phyloP scores from a whole-genome alignment of 495 filamentous ascomycete species.

The Lepidopterella palustris region DNA sequence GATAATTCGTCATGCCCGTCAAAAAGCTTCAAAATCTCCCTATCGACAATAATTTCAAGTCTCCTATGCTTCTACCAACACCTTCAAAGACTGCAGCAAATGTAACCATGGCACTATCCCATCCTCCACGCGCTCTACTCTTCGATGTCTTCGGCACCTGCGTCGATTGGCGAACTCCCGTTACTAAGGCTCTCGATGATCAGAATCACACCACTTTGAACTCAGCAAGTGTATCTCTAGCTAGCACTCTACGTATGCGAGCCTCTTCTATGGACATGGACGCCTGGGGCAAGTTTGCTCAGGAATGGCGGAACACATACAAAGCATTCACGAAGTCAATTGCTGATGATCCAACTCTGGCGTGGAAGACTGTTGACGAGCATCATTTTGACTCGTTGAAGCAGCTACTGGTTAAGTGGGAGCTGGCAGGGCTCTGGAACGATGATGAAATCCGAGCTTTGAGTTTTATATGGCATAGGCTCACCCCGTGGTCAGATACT shows the following conservation, averaged over 20 bases:
- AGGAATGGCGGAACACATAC: constrained; percentile 65
- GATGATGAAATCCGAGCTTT: constrained; percentile 52
- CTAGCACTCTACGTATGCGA: constrained; percentile 41
- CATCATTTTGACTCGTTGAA: constrained; percentile 59
- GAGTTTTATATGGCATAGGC: constrained; percentile 60
- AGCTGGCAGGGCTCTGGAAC: constrained; percentile 52
- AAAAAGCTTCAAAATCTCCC: not conserved
- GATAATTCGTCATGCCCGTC: not conserved
- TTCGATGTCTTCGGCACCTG: constrained; percentile 73
- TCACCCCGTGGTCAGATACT: constrained; percentile 65
- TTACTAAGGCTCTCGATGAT: constrained; percentile 47
- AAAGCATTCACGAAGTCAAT: constrained; percentile 49
- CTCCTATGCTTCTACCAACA: not conserved
- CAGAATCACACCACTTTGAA: constrained; percentile 39
- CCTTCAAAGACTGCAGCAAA: not conserved
- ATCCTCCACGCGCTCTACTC: constrained; percentile 44
- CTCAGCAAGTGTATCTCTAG: constrained; percentile 39
- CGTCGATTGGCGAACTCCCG: constrained; percentile 62
- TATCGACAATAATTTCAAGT: not conserved
- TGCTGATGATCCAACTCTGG: constrained; percentile 38
- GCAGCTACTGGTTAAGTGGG: constrained; percentile 48
- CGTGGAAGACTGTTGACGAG: constrained; percentile 48
- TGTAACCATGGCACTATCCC: not conserved
- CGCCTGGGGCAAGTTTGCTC: constrained; percentile 57
- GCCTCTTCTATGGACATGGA: constrained; percentile 45